A percentile compares a stretch with the other conserved stretches of the same genome.
These are phyloP conservation scores for Mycena belliarum DNA, from an alignment of 768 basidiomycete species.

Conservation along the genomic window DNA sequence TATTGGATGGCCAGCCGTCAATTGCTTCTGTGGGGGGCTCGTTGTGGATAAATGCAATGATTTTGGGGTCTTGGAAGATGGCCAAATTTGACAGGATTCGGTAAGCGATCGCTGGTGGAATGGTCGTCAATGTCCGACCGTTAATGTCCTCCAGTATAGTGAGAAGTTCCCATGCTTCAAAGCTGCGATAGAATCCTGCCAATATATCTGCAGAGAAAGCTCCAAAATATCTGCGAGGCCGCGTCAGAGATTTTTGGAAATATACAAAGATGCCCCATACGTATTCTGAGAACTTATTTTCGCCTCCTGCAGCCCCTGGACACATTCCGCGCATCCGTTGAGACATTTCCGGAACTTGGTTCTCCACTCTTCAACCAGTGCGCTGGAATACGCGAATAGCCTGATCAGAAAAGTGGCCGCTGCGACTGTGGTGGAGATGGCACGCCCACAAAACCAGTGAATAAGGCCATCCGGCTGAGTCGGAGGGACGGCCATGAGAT, in stretches of 20 bases:
- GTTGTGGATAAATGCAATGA: conserved; percentile 44
- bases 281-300: conserved; percentile 66
- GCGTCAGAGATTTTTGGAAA: conserved; percentile 21
- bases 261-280: conserved; percentile 33
- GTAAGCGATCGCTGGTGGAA: conserved; percentile 55
- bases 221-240: conserved; percentile 64
- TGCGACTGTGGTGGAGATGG: conserved; percentile 54
- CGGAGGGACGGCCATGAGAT: conserved; percentile 51
- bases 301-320: conserved; percentile 60
- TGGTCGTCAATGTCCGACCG: conserved; percentile 37
- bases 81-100: conserved; percentile 64
- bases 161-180: conserved; percentile 67
- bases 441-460: conserved; percentile 85
- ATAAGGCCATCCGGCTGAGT: conserved; percentile 37
- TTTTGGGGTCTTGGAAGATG: conserved; percentile 51
- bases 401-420: conserved; percentile 82
- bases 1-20: conserved; percentile 55
- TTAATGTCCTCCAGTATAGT: conserved; percentile 52
- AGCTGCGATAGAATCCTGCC: conserved; percentile 57
- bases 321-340: conserved; percentile 67
- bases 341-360: conserved; percentile 55
- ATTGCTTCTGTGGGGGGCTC: conserved; percentile 39
- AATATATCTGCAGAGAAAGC: conserved; percentile 56
- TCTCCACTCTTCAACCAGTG: conserved; percentile 65
- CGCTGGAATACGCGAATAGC: conserved; percentile 73